Evolutionary conservation across 768 basidiomycete species (phyloP).

Genomic region (Macrolepiota albuminosa): DNA sequence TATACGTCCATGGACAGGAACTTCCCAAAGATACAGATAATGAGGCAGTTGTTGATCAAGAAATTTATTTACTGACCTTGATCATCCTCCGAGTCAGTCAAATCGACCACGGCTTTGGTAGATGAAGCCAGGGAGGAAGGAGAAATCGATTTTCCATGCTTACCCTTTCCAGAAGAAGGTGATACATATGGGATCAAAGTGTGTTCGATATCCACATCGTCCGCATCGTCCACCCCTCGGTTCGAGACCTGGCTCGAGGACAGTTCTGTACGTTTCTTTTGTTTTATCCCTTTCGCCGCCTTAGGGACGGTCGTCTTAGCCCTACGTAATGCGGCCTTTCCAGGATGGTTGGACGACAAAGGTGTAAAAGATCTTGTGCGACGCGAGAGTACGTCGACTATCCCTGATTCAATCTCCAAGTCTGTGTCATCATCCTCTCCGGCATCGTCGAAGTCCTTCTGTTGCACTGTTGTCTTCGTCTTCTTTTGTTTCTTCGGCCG

Average conservation of each 20-base stretch:
- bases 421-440: slow-evolving; percentile 68
- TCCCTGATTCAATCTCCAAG: slow-evolving; percentile 56
- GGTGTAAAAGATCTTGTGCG: slow-evolving; percentile 46
- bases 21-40: not conserved
- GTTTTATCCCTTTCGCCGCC: slow-evolving; percentile 24
- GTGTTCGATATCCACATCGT: slow-evolving; percentile 51
- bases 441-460: slow-evolving; percentile 43
- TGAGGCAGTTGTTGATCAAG: not conserved
- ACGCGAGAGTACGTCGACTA: slow-evolving; percentile 36
- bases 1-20: not conserved
- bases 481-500: slow-evolving; percentile 42
- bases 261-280: slow-evolving; percentile 17
- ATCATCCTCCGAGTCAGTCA: slow-evolving; percentile 8
- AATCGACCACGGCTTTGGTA: slow-evolving; percentile 8
- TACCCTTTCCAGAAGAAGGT: not conserved
- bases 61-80: slow-evolving; percentile 1
- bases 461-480: slow-evolving; percentile 15
- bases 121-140: not conserved
- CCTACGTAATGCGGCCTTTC: slow-evolving; percentile 37
- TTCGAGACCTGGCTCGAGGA: slow-evolving; percentile 39
- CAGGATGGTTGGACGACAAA: slow-evolving; percentile 22
- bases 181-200: slow-evolving; percentile 22
- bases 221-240: slow-evolving; percentile 46
- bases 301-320: slow-evolving; percentile 36
- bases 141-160: not conserved